These are phyloP conservation scores for Tolypocladium tropicale DNA, from an alignment of 2,329 filamentous ascomycete genomes.

Conservation along the genomic window DNA sequence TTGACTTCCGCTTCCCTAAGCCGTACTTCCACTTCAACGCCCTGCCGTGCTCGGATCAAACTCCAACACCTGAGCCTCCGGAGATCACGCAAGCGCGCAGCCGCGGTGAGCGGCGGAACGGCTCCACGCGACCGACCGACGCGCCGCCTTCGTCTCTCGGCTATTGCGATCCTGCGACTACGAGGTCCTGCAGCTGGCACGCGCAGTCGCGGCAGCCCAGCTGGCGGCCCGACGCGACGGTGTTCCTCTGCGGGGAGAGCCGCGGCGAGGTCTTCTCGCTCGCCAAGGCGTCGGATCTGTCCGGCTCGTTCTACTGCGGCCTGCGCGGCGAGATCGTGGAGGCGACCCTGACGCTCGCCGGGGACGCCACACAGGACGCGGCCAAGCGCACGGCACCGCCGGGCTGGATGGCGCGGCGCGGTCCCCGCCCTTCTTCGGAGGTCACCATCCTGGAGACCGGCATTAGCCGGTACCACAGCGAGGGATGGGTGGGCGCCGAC, in stretches of 20 bases:
- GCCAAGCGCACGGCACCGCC: slow-evolving; percentile 8
- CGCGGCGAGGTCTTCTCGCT: slow-evolving; percentile 33
- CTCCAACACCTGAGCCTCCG: background rate
- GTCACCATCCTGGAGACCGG: slow-evolving; percentile 21
- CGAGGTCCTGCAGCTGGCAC: slow-evolving; percentile 37
- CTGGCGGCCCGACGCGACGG: slow-evolving; percentile 38
- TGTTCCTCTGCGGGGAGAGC: slow-evolving; percentile 28
- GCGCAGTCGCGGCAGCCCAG: slow-evolving; percentile 27
- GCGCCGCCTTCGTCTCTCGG: slow-evolving; percentile 24
- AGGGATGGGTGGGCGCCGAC: background rate
- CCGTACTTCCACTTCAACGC: slow-evolving; percentile 37
- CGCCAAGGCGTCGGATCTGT: slow-evolving; percentile 33
- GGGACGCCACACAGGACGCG: slow-evolving; percentile 7
- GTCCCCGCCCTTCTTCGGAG: no score
- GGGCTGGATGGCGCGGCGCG: slow-evolving; percentile 13
- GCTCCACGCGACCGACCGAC: background rate
- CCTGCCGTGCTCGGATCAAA: slow-evolving; percentile 30
- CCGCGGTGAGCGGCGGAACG: background rate
- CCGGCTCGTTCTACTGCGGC: slow-evolving; percentile 38
- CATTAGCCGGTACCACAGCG: slow-evolving; percentile 14
- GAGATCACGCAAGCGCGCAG: background rate
- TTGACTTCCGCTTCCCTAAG: slow-evolving; percentile 42
- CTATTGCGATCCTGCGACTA: slow-evolving; percentile 23
- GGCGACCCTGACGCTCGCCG: slow-evolving; percentile 19
- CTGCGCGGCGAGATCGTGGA: slow-evolving; percentile 37